Percentiles rank a stretch among this genome's conserved stretches.
Evolutionary conservation across 2,329 filamentous ascomycete species (phyloP).

Genomic region (Colletotrichum sp.): DNA sequence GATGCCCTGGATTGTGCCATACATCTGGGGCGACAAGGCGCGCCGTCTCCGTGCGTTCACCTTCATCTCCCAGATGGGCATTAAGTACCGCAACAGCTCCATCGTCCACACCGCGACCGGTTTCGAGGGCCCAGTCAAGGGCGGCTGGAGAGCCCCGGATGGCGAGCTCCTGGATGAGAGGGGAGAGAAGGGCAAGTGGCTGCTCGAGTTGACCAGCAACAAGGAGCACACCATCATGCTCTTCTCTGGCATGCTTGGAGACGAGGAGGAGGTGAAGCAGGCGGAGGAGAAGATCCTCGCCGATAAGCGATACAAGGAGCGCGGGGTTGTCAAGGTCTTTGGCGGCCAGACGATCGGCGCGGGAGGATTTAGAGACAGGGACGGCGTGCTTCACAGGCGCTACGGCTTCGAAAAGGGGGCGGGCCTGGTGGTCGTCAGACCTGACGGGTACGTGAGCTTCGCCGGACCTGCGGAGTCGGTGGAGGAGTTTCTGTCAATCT

Average conservation of each 20-base stretch:
- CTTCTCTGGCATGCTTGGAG: conserved; percentile 29
- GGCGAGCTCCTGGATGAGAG: conserved; percentile 27
- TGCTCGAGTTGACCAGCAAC: conserved; percentile 31
- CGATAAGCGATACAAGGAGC: conserved; percentile 11
- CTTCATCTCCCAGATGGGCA: conserved; percentile 44
- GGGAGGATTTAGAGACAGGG: conserved; percentile 23
- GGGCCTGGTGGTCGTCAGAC: conserved; percentile 33
- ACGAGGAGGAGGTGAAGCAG: conserved; percentile 5
- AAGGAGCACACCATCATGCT: conserved; percentile 33
- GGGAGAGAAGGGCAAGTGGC: conserved; percentile 17
- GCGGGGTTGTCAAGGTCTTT: conserved; percentile 22
- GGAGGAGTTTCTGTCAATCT: conserved; percentile 24
- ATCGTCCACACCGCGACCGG: conserved; percentile 36
- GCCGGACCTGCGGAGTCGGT: conserved; percentile 30
- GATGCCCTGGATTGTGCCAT: conserved; percentile 41
- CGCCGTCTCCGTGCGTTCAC: conserved; percentile 30
- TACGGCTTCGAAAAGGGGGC: conserved; percentile 31
- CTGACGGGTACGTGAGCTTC: conserved; percentile 35
- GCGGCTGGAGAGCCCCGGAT: conserved; percentile 52
- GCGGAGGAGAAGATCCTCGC: conserved; percentile 6
- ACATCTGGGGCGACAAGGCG: conserved; percentile 27
- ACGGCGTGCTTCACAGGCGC: conserved; percentile 28
- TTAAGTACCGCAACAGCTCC: conserved; percentile 45
- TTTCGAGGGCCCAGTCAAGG: conserved; percentile 39
- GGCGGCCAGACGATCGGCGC: background rate